phyloP scores from a whole-genome alignment of 106 monocot genomes.

The Acorus calamus region DNA sequence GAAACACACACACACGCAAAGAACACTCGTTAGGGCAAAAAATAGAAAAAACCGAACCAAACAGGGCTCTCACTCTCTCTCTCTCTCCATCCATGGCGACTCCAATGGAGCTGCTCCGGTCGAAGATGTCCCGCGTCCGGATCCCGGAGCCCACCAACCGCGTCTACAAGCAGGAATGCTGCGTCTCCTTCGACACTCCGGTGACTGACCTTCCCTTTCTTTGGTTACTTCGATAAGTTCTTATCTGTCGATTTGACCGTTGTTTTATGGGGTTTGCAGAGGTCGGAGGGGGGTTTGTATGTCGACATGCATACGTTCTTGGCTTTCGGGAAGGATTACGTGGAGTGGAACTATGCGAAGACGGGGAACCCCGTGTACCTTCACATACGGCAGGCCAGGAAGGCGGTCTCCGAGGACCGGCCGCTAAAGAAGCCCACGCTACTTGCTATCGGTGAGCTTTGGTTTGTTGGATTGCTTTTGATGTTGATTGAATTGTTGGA shows the following conservation, averaged over 20 bases:
- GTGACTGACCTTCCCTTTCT: conserved; percentile 3
- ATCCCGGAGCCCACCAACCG: conserved; percentile 89
- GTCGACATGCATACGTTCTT: conserved; percentile 84
- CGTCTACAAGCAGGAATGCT: conserved; percentile 92
- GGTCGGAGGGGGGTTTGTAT: conserved; percentile 70
- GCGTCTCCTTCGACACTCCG: conserved; percentile 87
- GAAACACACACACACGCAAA: too few relatives aligned
- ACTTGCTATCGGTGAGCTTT: conserved; percentile 71
- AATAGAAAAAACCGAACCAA: too few relatives aligned
- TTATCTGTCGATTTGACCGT: background rate
- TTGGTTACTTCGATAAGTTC: background rate
- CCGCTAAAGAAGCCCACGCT: conserved; percentile 89
- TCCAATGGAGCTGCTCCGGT: conserved; percentile 71
- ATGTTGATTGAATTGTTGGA: too few relatives aligned
- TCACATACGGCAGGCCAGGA: conserved; percentile 56
- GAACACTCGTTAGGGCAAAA: too few relatives aligned
- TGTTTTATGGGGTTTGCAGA: conserved; percentile 18
- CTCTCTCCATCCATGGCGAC: too few relatives aligned
- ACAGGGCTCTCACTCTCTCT: too few relatives aligned
- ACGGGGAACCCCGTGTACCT: conserved; percentile 80
- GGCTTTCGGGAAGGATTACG: conserved; percentile 81
- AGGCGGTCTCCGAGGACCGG: conserved; percentile 64
- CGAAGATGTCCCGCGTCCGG: conserved; percentile 66
- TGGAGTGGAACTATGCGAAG: conserved; percentile 88
- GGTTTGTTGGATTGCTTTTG: too few relatives aligned